These are phyloP conservation scores for Baeospora myosura DNA, from an alignment of 1,284 basidiomycete genomes.

Conservation along the genomic window DNA sequence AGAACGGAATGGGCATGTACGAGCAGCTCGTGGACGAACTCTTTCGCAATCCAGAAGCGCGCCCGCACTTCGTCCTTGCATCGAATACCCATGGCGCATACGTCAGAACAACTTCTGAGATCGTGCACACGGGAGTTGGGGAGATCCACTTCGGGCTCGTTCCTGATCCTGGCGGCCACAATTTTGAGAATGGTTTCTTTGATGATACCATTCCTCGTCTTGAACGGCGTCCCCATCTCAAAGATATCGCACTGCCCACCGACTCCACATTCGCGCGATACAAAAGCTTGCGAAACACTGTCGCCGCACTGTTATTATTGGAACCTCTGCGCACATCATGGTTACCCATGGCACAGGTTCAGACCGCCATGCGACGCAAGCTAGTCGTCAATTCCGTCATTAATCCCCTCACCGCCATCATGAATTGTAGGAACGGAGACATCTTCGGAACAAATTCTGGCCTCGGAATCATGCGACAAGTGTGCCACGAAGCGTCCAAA, in stretches of 20 bases:
- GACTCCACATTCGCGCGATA: conserved; percentile 41
- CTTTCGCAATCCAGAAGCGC: conserved; percentile 65
- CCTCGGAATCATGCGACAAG: conserved; percentile 33
- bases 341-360: conserved; percentile 64
- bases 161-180: conserved; percentile 55
- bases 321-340: conserved; percentile 57
- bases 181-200: conserved; percentile 49
- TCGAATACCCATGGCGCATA: conserved; percentile 79
- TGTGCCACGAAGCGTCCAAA: conserved; percentile 56
- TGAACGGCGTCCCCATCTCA: conserved; percentile 38
- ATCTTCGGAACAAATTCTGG: conserved; percentile 43
- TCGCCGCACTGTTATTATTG: conserved; percentile 56
- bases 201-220: conserved; percentile 25
- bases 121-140: conserved; percentile 74
- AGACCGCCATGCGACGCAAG: conserved; percentile 73
- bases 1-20: conserved; percentile 90
- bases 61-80: conserved; percentile 85
- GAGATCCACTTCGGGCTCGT: conserved; percentile 74
- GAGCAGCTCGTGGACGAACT: conserved; percentile 65
- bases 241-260: conserved; percentile 44
- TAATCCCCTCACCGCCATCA: conserved; percentile 83
- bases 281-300: conserved; percentile 58
- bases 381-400: conserved; percentile 81
- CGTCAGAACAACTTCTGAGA: conserved; percentile 42
- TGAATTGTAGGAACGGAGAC: conserved; percentile 78